Evolutionary conservation across 495 filamentous ascomycete species (phyloP).

Genomic region (Rostrohypoxylon terebratum): DNA sequence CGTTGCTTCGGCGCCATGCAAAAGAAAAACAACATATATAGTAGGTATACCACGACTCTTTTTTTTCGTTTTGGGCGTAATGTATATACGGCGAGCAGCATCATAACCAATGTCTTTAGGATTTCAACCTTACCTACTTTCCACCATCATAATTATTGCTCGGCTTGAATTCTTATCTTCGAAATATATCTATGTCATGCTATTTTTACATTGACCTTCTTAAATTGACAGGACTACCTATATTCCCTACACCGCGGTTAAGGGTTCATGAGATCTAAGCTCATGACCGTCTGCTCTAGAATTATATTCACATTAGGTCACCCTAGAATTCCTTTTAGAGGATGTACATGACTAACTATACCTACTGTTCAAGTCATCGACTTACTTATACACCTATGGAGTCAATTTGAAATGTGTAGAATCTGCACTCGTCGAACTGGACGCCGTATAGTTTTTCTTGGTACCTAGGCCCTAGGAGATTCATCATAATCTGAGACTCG

Average conservation of each 20-base stretch:
- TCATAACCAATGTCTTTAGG: too few relatives aligned
- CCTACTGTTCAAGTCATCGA: neutral
- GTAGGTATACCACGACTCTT: slow-evolving; percentile 47
- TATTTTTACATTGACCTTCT: neutral
- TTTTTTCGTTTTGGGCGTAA: slow-evolving; percentile 13
- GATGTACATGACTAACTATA: too few relatives aligned
- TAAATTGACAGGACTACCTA: neutral
- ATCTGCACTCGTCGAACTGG: neutral
- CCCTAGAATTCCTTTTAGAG: too few relatives aligned
- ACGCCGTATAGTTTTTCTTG: slow-evolving; percentile 21
- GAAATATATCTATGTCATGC: neutral
- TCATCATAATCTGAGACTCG: slow-evolving; percentile 31
- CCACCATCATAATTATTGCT: too few relatives aligned
- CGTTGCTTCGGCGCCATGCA: slow-evolving; percentile 4
- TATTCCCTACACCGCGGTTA: neutral
- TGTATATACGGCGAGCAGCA: slow-evolving; percentile 33
- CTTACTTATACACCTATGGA: neutral
- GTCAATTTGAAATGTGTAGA: neutral
- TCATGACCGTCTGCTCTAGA: neutral
- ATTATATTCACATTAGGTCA: too few relatives aligned
- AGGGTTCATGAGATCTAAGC: neutral
- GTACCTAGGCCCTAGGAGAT: too few relatives aligned
- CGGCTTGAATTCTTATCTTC: too few relatives aligned
- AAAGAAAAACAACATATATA: slow-evolving; percentile 28
- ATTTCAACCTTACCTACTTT: too few relatives aligned